Conservation (phyloP, 495 filamentous ascomycete genomes). For the Penicillium egyptiacum region DNA sequence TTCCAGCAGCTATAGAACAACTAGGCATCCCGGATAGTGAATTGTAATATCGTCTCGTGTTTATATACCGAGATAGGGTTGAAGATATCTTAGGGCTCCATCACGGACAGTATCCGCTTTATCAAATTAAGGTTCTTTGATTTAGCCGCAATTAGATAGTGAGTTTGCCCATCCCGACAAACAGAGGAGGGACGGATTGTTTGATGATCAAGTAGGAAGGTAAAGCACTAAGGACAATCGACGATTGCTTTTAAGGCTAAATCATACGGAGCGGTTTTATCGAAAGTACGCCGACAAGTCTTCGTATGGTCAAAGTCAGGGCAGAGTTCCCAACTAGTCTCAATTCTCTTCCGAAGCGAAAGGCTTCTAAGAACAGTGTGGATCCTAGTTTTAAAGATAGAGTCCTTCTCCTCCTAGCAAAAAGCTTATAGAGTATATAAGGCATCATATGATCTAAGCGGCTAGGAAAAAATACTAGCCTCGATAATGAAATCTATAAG, state of each 20-base stretch:
- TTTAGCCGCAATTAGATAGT: background rate
- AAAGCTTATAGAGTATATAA: background rate
- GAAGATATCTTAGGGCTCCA: background rate
- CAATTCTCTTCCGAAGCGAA: background rate
- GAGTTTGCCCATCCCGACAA: background rate
- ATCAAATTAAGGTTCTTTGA: background rate
- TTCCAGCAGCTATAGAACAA: background rate
- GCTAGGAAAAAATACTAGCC: background rate
- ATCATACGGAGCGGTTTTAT: background rate
- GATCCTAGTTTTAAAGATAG: background rate
- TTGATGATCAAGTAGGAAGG: background rate
- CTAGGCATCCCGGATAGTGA: background rate
- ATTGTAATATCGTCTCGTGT: background rate
- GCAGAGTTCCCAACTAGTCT: background rate
- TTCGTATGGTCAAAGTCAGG: background rate
- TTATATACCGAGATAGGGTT: background rate
- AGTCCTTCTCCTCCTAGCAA: background rate
- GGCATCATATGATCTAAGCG: background rate
- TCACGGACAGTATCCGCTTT: background rate
- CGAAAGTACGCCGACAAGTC: background rate
- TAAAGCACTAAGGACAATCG: background rate
- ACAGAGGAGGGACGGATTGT: conserved; percentile 1
- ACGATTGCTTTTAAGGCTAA: background rate
- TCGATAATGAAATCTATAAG: conserved; percentile 3
- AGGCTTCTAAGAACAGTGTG: background rate